phyloP scores from a whole-genome alignment of 352 stramenopile species.

The Peronosclerospora sorghi region DNA sequence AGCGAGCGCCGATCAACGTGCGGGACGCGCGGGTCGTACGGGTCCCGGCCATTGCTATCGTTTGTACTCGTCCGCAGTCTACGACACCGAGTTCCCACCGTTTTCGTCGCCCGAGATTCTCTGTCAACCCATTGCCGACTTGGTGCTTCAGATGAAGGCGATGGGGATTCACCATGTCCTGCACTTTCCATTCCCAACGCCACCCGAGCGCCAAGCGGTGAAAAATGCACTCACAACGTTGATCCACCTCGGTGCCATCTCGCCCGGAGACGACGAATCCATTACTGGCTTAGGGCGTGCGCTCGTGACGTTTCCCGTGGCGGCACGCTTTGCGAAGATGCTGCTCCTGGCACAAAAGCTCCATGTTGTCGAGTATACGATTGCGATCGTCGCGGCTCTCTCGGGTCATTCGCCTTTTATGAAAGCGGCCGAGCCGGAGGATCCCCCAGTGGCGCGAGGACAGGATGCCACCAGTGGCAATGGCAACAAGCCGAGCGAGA shows the following conservation, averaged over 20 bases:
- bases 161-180: slow-evolving; percentile 94
- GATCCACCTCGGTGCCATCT: slow-evolving; percentile 63
- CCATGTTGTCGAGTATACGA: slow-evolving; percentile 63
- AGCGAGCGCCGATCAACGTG: slow-evolving; percentile 78
- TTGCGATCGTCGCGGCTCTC: slow-evolving; percentile 66
- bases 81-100: slow-evolving; percentile 89
- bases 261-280: slow-evolving; percentile 30
- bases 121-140: slow-evolving; percentile 89
- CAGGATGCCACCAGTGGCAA: slow-evolving; percentile 15
- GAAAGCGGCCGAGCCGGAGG: slow-evolving; percentile 29
- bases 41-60: slow-evolving; percentile 97
- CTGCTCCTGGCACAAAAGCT: slow-evolving; percentile 71
- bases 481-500: slow-evolving; percentile 20
- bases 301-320: slow-evolving; percentile 82
- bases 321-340: slow-evolving; percentile 86
- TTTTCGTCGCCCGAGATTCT: slow-evolving; percentile 87
- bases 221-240: slow-evolving; percentile 81
- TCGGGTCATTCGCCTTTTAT: slow-evolving; percentile 74
- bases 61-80: slow-evolving; percentile 95
- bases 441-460: slow-evolving; percentile 27
- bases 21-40: slow-evolving; percentile 91
- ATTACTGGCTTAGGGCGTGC: slow-evolving; percentile 75
- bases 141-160: slow-evolving; percentile 96
- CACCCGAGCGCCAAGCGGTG: slow-evolving; percentile 83
- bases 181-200: slow-evolving; percentile 94